These are phyloP conservation scores for Candida cerambycidarum DNA, from an alignment of 805 yeast species.

Conservation along the genomic window DNA sequence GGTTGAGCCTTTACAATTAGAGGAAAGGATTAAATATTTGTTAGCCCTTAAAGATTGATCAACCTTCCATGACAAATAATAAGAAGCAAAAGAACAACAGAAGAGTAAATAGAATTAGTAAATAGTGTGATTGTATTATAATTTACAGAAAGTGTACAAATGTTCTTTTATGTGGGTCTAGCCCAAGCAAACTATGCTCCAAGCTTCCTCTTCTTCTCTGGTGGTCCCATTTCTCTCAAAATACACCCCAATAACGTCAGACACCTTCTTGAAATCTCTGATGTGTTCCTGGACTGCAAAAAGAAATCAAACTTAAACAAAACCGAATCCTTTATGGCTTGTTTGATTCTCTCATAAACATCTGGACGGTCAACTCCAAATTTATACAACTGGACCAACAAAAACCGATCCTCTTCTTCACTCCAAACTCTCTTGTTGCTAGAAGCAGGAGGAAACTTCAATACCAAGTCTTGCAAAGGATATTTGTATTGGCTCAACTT, in stretches of 20 bases:
- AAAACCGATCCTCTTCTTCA: conserved; percentile 88
- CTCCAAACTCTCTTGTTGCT: conserved; percentile 64
- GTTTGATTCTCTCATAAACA: conserved; percentile 74
- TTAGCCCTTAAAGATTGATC: too few relatives aligned
- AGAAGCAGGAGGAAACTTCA: conserved; percentile 72
- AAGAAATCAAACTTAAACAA: conserved; percentile 86
- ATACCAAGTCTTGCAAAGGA: conserved; percentile 76
- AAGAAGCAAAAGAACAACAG: too few relatives aligned
- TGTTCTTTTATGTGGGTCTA: too few relatives aligned
- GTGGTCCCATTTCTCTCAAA: conserved; percentile 55
- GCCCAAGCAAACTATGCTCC: too few relatives aligned
- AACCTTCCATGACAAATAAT: too few relatives aligned
- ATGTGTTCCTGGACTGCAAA: conserved; percentile 72
- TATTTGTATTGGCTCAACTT: conserved; percentile 68
- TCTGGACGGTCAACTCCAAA: conserved; percentile 80
- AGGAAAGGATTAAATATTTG: conserved; percentile 25
- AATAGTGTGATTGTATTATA: too few relatives aligned
- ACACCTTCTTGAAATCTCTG: conserved; percentile 81
- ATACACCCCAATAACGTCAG: conserved; percentile 73
- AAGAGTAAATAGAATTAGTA: too few relatives aligned
- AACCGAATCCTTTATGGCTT: conserved; percentile 70
- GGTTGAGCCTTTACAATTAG: conserved; percentile 64
- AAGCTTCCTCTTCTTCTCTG: background rate
- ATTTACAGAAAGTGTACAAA: too few relatives aligned
- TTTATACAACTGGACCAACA: conserved; percentile 74